These are phyloP conservation scores for Sanghuangporus weigelae DNA, from an alignment of 1,284 basidiomycete species.

Conservation along the genomic window DNA sequence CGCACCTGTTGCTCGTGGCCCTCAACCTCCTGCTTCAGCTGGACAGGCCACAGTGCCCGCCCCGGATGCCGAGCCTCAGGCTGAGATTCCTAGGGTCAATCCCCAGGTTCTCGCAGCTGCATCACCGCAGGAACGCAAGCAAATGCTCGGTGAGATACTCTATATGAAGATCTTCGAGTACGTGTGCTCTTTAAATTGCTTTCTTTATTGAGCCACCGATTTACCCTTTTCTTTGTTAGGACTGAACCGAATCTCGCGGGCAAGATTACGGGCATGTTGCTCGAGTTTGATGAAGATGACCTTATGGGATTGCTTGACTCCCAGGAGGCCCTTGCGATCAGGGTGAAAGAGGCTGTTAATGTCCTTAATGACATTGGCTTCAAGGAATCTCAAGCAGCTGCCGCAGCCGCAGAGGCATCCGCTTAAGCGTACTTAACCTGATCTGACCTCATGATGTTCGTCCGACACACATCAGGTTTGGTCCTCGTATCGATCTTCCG, in stretches of 20 bases:
- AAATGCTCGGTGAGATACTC: conserved; percentile 91
- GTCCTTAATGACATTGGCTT: conserved; percentile 77
- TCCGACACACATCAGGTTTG: neutral
- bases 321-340: conserved; percentile 74
- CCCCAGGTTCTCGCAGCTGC: conserved; percentile 64
- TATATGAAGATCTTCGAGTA: conserved; percentile 84
- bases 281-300: conserved; percentile 96
- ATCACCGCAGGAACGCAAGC: conserved; percentile 89
- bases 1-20: conserved; percentile 23
- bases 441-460: too few relatives aligned
- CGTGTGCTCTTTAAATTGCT: conserved; percentile 30
- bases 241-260: conserved; percentile 85
- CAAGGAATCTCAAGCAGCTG: conserved; percentile 35
- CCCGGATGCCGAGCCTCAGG: conserved; percentile 30
- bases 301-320: conserved; percentile 82
- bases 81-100: conserved; percentile 45
- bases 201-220: conserved; percentile 20
- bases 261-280: conserved; percentile 96
- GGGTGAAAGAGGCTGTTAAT: conserved; percentile 83
- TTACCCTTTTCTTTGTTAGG: conserved; percentile 29
- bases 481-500: neutral
- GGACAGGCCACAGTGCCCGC: conserved; percentile 29
- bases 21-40: conserved; percentile 32
- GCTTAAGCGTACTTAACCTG: neutral
- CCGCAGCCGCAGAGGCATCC: neutral